Evolutionary conservation across 306 rosid species (phyloP).

Genomic region (Fragaria ananassa): DNA sequence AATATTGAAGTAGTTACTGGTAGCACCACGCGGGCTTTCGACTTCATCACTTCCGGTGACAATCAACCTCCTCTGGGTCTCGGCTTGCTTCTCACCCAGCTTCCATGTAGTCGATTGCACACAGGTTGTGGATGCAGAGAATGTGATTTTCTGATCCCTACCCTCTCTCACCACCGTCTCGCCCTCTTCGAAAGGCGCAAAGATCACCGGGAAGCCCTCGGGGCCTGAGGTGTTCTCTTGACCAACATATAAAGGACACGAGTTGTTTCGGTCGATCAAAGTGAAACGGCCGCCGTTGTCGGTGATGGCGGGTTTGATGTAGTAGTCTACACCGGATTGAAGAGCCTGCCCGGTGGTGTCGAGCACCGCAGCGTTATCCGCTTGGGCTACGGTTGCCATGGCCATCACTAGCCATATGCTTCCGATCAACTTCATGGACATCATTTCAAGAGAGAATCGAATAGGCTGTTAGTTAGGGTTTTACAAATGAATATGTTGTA

Average conservation of each 20-base stretch:
- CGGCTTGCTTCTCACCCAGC: conserved; percentile 13
- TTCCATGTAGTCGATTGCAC: conserved; percentile 38
- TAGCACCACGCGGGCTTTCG: neutral
- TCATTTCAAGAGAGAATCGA: neutral
- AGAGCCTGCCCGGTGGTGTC: conserved; percentile 50
- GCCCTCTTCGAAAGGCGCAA: conserved; percentile 37
- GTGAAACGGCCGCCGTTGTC: conserved; percentile 54
- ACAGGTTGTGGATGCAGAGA: conserved; percentile 30
- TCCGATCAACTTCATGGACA: conserved; percentile 3
- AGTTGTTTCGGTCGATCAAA: conserved; percentile 20
- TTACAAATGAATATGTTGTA: neutral
- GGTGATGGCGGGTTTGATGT: conserved; percentile 58
- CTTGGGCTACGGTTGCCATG: conserved; percentile 25
- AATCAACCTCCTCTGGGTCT: conserved; percentile 44
- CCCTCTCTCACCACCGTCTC: conserved; percentile 28
- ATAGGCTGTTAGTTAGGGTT: neutral
- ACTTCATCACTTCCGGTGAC: neutral
- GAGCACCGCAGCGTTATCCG: conserved; percentile 25
- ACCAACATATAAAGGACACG: conserved; percentile 47
- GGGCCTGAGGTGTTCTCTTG: conserved; percentile 35
- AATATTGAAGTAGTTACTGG: conserved; percentile 31
- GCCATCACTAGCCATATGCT: conserved; percentile 28
- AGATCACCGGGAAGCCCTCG: conserved; percentile 29
- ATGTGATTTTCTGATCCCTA: conserved; percentile 39
- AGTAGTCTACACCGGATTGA: conserved; percentile 37